Evolutionary conservation across 2,329 filamentous ascomycete genomes (phyloP).

Genomic region (Ophiostoma piceae): DNA sequence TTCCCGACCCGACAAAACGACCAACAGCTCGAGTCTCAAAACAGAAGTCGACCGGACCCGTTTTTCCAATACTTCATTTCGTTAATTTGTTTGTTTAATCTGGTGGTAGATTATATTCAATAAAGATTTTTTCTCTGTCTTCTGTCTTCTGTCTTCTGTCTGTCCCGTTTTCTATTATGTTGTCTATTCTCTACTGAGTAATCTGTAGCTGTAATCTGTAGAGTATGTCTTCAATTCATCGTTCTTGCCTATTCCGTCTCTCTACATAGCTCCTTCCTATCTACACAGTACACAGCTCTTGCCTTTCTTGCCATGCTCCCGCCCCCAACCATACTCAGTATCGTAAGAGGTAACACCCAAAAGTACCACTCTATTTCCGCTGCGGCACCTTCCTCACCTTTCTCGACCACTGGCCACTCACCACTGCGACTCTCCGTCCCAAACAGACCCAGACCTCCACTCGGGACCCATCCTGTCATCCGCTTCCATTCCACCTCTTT

Average conservation of each 20-base stretch:
- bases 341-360: background rate
- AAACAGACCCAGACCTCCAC: constrained; percentile 1
- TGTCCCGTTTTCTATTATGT: background rate
- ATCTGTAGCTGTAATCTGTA: too few relatives aligned
- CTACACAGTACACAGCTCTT: too few relatives aligned
- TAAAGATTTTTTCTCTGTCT: background rate
- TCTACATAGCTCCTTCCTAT: too few relatives aligned
- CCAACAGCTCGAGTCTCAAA: constrained; percentile 3
- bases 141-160: background rate
- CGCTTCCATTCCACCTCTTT: background rate
- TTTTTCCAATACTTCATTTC: background rate
- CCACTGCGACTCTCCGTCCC: background rate
- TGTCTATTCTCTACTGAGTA: background rate
- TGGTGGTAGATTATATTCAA: background rate
- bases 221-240: too few relatives aligned
- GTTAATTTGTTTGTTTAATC: background rate
- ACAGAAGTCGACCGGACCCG: constrained; percentile 15
- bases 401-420: background rate
- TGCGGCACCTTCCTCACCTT: background rate
- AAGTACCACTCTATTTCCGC: background rate
- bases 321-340: background rate
- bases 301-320: background rate
- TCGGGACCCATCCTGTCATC: constrained; percentile 11
- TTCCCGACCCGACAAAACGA: background rate
- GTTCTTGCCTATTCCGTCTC: too few relatives aligned